A percentile compares a stretch with the other conserved stretches of the same genome.
Evolutionary conservation across 305 asterid genomes (phyloP).

Genomic region (Rubia occidens): DNA sequence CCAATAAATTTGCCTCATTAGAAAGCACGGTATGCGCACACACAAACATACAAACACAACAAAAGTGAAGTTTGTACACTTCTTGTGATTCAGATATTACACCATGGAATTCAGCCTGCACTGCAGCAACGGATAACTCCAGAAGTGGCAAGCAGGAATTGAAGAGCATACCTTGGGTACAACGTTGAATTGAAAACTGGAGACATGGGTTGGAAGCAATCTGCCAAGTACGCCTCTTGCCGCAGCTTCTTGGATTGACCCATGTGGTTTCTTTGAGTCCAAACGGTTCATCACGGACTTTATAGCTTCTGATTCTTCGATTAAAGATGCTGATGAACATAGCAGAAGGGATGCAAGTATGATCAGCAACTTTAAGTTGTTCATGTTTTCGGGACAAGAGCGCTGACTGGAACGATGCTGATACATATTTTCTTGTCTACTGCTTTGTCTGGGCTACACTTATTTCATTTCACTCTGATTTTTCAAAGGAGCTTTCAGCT

Average conservation of each 20-base stretch:
- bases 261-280: conserved; percentile 41
- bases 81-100: neutral
- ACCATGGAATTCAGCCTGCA: neutral
- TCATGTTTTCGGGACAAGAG: neutral
- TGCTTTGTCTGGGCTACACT: too few relatives aligned
- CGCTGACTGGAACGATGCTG: neutral
- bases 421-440: neutral
- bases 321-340: conserved; percentile 24
- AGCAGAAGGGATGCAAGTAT: conserved; percentile 10
- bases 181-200: conserved; percentile 52
- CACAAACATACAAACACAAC: neutral
- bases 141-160: conserved; percentile 6
- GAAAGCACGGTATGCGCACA: neutral
- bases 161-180: conserved; percentile 43
- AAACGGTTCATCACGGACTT: conserved; percentile 41
- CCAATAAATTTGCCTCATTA: conserved; percentile 3
- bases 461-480: too few relatives aligned
- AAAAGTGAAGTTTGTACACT: neutral
- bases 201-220: conserved; percentile 69
- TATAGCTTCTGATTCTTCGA: conserved; percentile 42
- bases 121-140: neutral
- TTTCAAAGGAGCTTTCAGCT: too few relatives aligned
- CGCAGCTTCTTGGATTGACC: conserved; percentile 61
- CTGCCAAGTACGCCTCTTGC: conserved; percentile 72
- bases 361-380: neutral